Evolutionary conservation across 2,329 filamentous ascomycete genomes (phyloP), one percentile per base, ranked within the genome.

Genomic region (Penicillium hordei): DNA sequence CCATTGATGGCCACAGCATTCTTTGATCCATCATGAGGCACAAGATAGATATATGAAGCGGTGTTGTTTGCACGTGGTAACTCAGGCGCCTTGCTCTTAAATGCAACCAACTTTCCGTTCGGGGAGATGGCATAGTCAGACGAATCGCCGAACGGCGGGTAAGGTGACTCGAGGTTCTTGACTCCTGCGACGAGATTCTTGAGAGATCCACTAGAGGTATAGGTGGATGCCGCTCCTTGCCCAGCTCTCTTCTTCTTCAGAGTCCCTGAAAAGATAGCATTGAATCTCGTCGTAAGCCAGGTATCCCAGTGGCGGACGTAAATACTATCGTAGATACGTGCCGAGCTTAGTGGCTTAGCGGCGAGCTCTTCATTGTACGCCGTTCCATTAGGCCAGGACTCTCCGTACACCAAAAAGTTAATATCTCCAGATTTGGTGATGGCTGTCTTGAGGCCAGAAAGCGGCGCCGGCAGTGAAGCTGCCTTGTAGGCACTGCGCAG

Each of bases 301-400:
- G 82, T 75, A 70, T 95, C 90, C 91, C 91, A 95, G 68, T 95
- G 90, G 15, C 91, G 84, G 29, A 90, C 89, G 68, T 90, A 94
- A 27, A 93, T 83, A 48, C 83, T 85, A 21, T 85, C 85, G 73
- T 94, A 94, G 23, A 91, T 82, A 66, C 84, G 87, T 29, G 85
- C 91, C 4, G 85, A 83, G 21, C 87, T 87, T 25, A 80, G 75
- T 2, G 83, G 78, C 68, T 86, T 85, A 61, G 83, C 77, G 38
- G 83, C 85, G 15, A 81, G 79, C 38, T 86, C 80, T 13, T 85
- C 79, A 70, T 89, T 89, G 75, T 87, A 87, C 27, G 94, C 81
- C 1, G 84, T 78, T 5, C 91, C 93, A 45, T 86, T 81, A 3
- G 88, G 82, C 4, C 85, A 88, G 0, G 89, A 86, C 62, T 86